Evolutionary conservation across 169 alveolate genomes (phyloP).

Genomic region (Plasmodium gaboni): DNA sequence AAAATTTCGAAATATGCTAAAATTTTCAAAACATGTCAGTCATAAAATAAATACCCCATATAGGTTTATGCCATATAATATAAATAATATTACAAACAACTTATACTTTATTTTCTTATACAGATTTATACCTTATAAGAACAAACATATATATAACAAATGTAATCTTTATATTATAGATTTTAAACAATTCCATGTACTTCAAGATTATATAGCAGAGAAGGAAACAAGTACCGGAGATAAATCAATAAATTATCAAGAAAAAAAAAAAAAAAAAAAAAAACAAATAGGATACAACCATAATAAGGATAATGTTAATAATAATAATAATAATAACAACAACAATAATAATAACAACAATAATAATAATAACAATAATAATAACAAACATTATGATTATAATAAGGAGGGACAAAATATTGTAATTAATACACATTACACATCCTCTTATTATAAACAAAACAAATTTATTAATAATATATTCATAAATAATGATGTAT

Average conservation of each 20-base stretch:
- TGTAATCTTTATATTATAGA: constrained; percentile 4
- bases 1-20: constrained; percentile 39
- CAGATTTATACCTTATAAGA: not conserved
- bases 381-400: too few relatives aligned
- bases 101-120: not conserved
- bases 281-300: too few relatives aligned
- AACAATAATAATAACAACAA: not conserved
- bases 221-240: not conserved
- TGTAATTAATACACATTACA: too few relatives aligned
- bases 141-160: not conserved
- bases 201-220: constrained; percentile 24
- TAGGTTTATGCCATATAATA: constrained; percentile 5
- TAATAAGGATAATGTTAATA: too few relatives aligned
- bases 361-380: too few relatives aligned
- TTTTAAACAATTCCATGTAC: constrained; percentile 8
- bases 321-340: too few relatives aligned
- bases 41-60: constrained; percentile 16
- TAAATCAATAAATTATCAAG: too few relatives aligned
- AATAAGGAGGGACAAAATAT: too few relatives aligned
- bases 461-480: not conserved
- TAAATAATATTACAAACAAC: constrained; percentile 6
- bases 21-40: constrained; percentile 44
- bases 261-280: too few relatives aligned
- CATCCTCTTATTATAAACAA: not conserved
- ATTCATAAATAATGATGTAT: constrained; percentile 7